phyloP scores from a whole-genome alignment of 805 yeast species.

The Clavispora vitiphila region DNA sequence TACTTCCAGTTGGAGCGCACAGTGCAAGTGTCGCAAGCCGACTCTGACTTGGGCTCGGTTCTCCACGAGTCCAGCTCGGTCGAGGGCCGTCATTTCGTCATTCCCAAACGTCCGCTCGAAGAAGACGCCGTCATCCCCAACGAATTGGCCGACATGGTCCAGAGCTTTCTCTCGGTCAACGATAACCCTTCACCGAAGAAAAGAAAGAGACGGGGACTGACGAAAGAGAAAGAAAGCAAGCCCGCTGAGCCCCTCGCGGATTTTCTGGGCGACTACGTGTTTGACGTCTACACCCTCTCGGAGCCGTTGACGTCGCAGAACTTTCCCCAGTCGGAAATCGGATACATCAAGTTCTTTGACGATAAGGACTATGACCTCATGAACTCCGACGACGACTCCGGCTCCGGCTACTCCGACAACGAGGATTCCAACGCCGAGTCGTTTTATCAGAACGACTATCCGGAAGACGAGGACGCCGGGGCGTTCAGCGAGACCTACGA shows the following conservation, averaged over 20 bases:
- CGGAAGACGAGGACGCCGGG: slow-evolving; percentile 80
- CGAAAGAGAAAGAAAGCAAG: neutral
- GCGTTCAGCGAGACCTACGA: slow-evolving; percentile 15
- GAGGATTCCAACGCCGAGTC: slow-evolving; percentile 91
- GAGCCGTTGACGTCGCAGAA: slow-evolving; percentile 42
- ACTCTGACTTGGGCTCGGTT: slow-evolving; percentile 20
- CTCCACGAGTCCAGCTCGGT: slow-evolving; percentile 19
- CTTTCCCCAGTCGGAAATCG: slow-evolving; percentile 45
- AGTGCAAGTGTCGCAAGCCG: slow-evolving; percentile 8
- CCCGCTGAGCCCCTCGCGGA: too few relatives aligned
- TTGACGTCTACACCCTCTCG: slow-evolving; percentile 65
- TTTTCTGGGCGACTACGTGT: slow-evolving; percentile 65
- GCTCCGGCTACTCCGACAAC: slow-evolving; percentile 49
- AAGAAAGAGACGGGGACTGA: slow-evolving; percentile 7
- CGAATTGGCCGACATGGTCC: slow-evolving; percentile 72
- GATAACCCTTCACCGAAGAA: slow-evolving; percentile 10
- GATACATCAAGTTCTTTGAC: slow-evolving; percentile 52
- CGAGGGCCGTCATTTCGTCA: slow-evolving; percentile 27
- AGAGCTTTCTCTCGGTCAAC: slow-evolving; percentile 47
- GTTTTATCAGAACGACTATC: slow-evolving; percentile 88
- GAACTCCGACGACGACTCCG: slow-evolving; percentile 36
- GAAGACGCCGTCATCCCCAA: slow-evolving; percentile 43
- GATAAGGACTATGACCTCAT: slow-evolving; percentile 44
- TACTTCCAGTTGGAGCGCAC: slow-evolving; percentile 34
- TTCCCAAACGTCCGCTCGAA: slow-evolving; percentile 27